Percentiles rank a stretch among this genome's conserved stretches.
Evolutionary conservation across 345 rosid genomes (phyloP).

Genomic region (Carallia brachiata): DNA sequence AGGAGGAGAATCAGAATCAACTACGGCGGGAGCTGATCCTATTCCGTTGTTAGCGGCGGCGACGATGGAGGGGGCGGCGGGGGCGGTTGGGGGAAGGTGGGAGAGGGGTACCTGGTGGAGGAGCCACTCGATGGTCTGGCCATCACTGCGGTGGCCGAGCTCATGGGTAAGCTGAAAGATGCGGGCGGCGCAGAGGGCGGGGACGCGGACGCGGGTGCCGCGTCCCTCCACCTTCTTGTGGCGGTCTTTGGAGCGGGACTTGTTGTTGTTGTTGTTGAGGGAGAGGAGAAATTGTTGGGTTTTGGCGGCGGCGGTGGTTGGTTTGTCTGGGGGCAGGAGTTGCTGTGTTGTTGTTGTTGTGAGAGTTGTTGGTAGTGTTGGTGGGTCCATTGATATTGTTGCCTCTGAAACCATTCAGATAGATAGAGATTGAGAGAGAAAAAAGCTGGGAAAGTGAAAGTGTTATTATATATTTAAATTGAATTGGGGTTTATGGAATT

Average conservation of each 20-base stretch:
- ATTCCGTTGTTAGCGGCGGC: background rate
- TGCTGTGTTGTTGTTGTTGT: background rate
- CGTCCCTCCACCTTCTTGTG: slow-evolving; percentile 33
- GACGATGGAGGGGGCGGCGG: background rate
- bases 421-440: no score
- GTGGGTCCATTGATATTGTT: no score
- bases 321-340: background rate
- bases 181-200: slow-evolving; percentile 15
- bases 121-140: slow-evolving; percentile 38
- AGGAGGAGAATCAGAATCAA: no score
- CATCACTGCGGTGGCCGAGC: slow-evolving; percentile 29
- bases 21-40: no score
- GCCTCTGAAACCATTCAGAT: no score
- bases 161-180: slow-evolving; percentile 30
- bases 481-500: background rate
- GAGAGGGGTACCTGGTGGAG: slow-evolving; percentile 14
- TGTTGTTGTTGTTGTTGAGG: no score
- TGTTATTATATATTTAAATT: no score
- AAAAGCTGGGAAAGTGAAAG: no score
- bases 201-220: slow-evolving; percentile 28
- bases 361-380: no score
- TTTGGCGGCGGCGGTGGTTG: slow-evolving; percentile 5
- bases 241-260: slow-evolving; percentile 17
- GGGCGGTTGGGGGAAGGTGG: background rate
- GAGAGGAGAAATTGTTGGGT: no score